A percentile compares a stretch with the other conserved stretches of the same genome.
These are phyloP conservation scores for Chimonanthus salicifolius DNA, from an alignment of 164 flowering plant genomes.

Conservation along the genomic window DNA sequence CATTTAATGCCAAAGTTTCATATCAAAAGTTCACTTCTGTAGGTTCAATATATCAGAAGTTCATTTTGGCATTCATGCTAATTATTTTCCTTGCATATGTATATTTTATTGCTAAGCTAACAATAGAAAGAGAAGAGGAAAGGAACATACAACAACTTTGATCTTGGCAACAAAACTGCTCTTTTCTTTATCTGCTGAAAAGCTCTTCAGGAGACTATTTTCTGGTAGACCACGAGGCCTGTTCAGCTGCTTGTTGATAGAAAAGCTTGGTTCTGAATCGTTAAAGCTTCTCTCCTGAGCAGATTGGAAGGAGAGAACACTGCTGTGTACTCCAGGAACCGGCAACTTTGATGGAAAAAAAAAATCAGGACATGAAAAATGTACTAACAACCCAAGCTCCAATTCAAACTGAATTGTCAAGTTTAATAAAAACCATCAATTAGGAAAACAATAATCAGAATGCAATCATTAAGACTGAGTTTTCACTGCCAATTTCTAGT, in stretches of 20 bases:
- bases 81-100: neutral
- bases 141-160: constrained; percentile 74
- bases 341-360: constrained; percentile 36
- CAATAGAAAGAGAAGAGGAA: neutral
- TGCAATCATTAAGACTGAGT: neutral
- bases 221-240: constrained; percentile 47
- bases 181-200: constrained; percentile 57
- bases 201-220: constrained; percentile 44
- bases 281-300: constrained; percentile 64
- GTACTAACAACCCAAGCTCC: neutral
- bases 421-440: neutral
- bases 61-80: neutral
- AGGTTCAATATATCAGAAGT: neutral
- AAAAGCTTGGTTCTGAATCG: constrained; percentile 52
- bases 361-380: neutral
- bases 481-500: neutral
- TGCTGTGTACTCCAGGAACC: constrained; percentile 34
- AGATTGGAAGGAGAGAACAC: constrained; percentile 35
- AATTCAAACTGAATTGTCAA: neutral
- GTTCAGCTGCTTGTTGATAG: constrained; percentile 33
- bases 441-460: neutral
- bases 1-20: neutral
- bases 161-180: constrained; percentile 75
- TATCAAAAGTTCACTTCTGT: neutral
- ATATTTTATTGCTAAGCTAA: neutral